phyloP scores from a whole-genome alignment of 306 rosid species.

The barrel medic (Medicago truncatula) region MtrunA17r5.0-ANR NC_053043.1:9482501-9483000 shows the following conservation, averaged over 20 bases:
- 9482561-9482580: neutral
- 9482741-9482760: slow-evolving; percentile 6
- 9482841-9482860: slow-evolving; percentile 52
- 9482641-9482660: slow-evolving; percentile 7
- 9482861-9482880: neutral
- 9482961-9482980: slow-evolving; percentile 2
- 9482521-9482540: slow-evolving; percentile 3
- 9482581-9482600: slow-evolving; percentile 12
- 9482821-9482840: slow-evolving; percentile 49
- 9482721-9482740: neutral
- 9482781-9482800: slow-evolving; percentile 41
- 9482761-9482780: neutral
- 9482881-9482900: slow-evolving; percentile 32
- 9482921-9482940: neutral
- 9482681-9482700: neutral
- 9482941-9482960: slow-evolving; percentile 11
- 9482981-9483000: neutral
- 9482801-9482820: slow-evolving; percentile 36
- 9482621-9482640: neutral
- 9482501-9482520: neutral
- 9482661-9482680: slow-evolving; percentile 29
- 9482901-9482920: slow-evolving; percentile 6
- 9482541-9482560: slow-evolving; percentile 1
- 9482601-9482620: slow-evolving; percentile 38
- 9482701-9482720: neutral